These are phyloP conservation scores for Aspergillus intermedius DNA, from an alignment of 2,329 filamentous ascomycete species.

Conservation along the genomic window DNA sequence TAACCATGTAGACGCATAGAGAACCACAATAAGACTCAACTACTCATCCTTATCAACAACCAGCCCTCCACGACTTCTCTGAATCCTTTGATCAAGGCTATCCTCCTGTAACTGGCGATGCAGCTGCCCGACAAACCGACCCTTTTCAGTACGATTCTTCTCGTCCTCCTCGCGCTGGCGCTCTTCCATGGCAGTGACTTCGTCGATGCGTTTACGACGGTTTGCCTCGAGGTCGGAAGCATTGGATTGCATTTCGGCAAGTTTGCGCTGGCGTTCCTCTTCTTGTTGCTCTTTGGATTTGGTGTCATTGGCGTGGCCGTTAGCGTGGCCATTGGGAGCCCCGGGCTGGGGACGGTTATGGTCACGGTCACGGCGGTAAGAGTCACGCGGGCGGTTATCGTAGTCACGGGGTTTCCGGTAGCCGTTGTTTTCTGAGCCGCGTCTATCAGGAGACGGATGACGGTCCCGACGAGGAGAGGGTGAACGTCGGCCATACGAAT, in stretches of 20 bases:
- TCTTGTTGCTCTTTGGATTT: constrained; percentile 20
- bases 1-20: neutral
- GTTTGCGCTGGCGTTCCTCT: constrained; percentile 40
- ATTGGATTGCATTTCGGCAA: constrained; percentile 67
- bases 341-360: neutral
- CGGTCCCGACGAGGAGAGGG: constrained; percentile 13
- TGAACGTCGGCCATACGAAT: constrained; percentile 14
- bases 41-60: constrained; percentile 23
- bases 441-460: too few relatives aligned
- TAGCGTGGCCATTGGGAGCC: neutral
- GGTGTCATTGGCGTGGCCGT: constrained; percentile 8
- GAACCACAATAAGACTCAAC: neutral
- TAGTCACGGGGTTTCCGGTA: constrained; percentile 14
- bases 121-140: constrained; percentile 28
- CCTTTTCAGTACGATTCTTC: constrained; percentile 27
- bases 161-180: constrained; percentile 62
- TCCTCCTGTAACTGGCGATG: constrained; percentile 30
- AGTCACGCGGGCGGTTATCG: neutral
- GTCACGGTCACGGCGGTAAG: neutral
- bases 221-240: constrained; percentile 65
- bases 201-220: constrained; percentile 60
- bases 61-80: constrained; percentile 28
- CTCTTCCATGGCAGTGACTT: constrained; percentile 60
- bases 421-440: constrained; percentile 1
- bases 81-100: constrained; percentile 29